Base-by-base conservation (phyloP, 495 filamentous ascomycete species). In the Neurospora sp. region DNA sequence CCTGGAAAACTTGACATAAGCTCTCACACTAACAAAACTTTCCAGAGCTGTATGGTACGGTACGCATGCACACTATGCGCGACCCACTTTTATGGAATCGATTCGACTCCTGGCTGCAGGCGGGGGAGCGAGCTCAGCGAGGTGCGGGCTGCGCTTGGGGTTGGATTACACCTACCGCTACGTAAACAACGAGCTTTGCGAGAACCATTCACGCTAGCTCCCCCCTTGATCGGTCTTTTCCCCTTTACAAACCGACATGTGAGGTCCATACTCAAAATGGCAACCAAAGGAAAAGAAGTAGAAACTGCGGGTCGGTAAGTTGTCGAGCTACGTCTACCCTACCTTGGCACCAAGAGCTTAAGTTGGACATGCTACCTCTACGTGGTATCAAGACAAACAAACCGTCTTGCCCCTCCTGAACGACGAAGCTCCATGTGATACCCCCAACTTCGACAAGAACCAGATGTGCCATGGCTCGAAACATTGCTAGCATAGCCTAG, bases 241-340 rank as follows among this genome's bases (percentile, higher is more conserved):
- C 68, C 74, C 41, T 38, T 68, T 40, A 22, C 45, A 31, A 27
- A 22, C 48, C 48, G 48, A 59, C 10, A 59, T 59, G 48, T 59
- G 22, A 59, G 48, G 20, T 38, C 31, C 18, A 53, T 40, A 39
- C 71, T 27, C 41, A 40, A 70, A 69, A 82, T 81, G 80, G 78
- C 79, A 38, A 74, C 74, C 42, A 82, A 81, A 77, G 79, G 78
- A 68, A 82, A 82, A 76, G 79, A 80, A 48, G 45, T 70, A 40
- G 78, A 70, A 20, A 69, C 74, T 42, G 72, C 37, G 48, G 48
- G 48, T 59, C 48, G 48, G 48, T 59, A 59, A 38, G 44, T 37
- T 31, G 14, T n/a, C 16, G 31, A 35, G 31, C 31, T 40, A 37
- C 68, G 14, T 69, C 61, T 39, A n/a, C 27, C 27, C 12, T 39